Evolutionary conservation across 805 yeast species (phyloP), one percentile per base, ranked within the genome.

Genomic region (Hanseniaspora mollemarum): DNA sequence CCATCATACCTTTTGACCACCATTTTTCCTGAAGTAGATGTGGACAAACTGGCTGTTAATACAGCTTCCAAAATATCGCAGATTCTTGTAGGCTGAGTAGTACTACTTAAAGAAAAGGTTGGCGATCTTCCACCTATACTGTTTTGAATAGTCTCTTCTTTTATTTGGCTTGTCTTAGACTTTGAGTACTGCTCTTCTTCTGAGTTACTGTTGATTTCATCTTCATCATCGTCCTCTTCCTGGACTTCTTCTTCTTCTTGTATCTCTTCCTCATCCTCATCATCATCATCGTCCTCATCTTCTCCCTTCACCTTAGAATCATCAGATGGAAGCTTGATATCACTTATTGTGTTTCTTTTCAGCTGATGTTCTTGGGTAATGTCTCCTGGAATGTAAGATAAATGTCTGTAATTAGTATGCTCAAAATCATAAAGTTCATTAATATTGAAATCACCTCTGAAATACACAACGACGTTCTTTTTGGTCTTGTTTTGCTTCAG

Each of bases 11-110:
- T 67, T 53, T 72, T 74, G 29, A 81, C 71, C 51, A 69, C 69
- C 12, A 77, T 72, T 54, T 73, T 74, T 16, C 28, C 12, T 6
- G 8, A 25, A 19, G 29, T 46, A 16, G 41, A 21, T 13, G 33
- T 43, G 32, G 37, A 10, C 18, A 38, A 24, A 53, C 75, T 75
- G 2, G 90, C 88, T 36, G 80, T 59, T 41, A 85, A 62, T 19
- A 86, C 64, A 1, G 87, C 86, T 57, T 85, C 92, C 4, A 81
- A 63, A 54, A 85, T 67, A 63, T 86, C 96, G 58, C 85, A 62
- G 43, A 81, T 46, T 39, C 50, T 46, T 33, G 50, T 46, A 1
- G 43, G 50, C 25, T 46, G 50, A 2, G 50, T 46, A 8, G 50
- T 46, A 21, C 44, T 38, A 8, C 50, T 46, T 18, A 46, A 39